phyloP scores from a whole-genome alignment of 148 eudicot genomes.

The Euryodendron excelsum region DNA sequence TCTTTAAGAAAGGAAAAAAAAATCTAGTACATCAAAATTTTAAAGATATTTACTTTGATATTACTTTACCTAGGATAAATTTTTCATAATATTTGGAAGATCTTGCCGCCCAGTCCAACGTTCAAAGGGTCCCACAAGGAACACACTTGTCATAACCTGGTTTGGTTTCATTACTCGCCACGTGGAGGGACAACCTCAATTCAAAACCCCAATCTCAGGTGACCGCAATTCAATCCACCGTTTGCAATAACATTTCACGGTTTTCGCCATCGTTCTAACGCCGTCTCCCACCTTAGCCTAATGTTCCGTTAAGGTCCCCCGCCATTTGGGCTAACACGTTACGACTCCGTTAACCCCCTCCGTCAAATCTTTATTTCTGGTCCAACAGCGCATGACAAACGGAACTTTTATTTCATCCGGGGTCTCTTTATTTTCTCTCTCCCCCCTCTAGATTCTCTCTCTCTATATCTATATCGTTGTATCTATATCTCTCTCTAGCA shows the following conservation, averaged over 20 bases:
- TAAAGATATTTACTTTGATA: too few species aligned
- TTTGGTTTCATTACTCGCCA: conserved; percentile 12
- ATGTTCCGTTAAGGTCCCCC: background rate
- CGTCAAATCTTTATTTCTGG: background rate
- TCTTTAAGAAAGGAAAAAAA: too few species aligned
- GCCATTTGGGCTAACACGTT: too few species aligned
- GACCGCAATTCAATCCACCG: background rate
- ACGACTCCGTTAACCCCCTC: background rate
- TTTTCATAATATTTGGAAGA: background rate
- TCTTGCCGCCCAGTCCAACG: conserved; percentile 35
- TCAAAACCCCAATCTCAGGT: background rate
- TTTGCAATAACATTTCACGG: background rate
- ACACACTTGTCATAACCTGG: conserved; percentile 10
- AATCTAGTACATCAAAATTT: too few species aligned
- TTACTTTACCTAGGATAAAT: too few species aligned
- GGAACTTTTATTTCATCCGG: conserved; percentile 1
- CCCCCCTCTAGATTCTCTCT: background rate
- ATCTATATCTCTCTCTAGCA: conserved; percentile 12
- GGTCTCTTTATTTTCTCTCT: background rate
- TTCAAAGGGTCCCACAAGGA: conserved; percentile 18
- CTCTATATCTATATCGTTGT: background rate
- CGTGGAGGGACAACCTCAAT: conserved; percentile 1
- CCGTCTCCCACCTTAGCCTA: background rate
- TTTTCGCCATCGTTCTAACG: background rate
- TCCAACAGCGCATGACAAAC: conserved; percentile 12